These are phyloP conservation scores for Hymenotorrendiella dingleyae DNA, from an alignment of 2,329 filamentous ascomycete genomes.

Conservation along the genomic window DNA sequence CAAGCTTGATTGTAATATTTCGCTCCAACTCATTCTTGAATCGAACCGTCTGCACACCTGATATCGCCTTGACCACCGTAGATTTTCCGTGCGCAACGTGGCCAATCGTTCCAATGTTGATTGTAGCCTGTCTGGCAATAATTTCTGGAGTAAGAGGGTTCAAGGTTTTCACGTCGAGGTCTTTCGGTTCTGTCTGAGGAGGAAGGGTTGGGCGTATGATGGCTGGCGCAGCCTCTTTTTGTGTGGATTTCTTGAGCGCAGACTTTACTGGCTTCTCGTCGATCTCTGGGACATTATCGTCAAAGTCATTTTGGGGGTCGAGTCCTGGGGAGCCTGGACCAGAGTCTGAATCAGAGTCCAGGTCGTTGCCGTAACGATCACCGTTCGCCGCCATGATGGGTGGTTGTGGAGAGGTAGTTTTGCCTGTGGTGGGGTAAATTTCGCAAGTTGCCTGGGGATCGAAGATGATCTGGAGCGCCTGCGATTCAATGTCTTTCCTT, in stretches of 20 bases:
- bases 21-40: conserved; percentile 99
- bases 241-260: conserved; percentile 72
- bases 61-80: conserved; percentile 98
- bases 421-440: conserved; percentile 11
- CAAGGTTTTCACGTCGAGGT: conserved; percentile 75
- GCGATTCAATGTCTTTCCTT: too few relatives aligned
- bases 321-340: conserved; percentile 52
- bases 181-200: conserved; percentile 87
- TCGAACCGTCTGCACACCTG: conserved; percentile 94
- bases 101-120: conserved; percentile 98
- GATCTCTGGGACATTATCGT: conserved; percentile 50
- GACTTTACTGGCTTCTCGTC: conserved; percentile 70
- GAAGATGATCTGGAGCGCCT: too few relatives aligned
- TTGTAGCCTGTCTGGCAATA: conserved; percentile 94
- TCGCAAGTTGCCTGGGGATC: background rate
- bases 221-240: conserved; percentile 47
- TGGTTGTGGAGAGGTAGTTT: conserved; percentile 13
- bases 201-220: conserved; percentile 63
- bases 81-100: conserved; percentile 99
- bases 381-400: conserved; percentile 36
- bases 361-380: conserved; percentile 64
- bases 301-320: conserved; percentile 44
- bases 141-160: conserved; percentile 91
- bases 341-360: conserved; percentile 60
- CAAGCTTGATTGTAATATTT: conserved; percentile 99